Conservation (phyloP, 208 protist genomes). For the Novymonas esmeraldas region DNA sequence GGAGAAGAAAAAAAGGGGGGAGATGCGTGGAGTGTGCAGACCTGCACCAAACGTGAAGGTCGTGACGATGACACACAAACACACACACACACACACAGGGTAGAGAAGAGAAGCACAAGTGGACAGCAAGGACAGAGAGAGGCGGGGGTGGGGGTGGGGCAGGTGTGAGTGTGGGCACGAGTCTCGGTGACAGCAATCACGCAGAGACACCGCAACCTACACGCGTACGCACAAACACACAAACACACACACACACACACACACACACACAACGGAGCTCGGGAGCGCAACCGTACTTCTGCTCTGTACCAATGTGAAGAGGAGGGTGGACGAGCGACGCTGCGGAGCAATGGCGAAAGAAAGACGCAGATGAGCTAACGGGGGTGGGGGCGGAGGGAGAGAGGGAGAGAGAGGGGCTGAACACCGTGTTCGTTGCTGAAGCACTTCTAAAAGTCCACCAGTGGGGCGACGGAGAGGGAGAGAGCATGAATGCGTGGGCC, state of each 20-base stretch:
- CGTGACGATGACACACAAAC: no score
- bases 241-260: no score
- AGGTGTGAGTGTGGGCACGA: not conserved
- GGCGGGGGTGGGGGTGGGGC: no score
- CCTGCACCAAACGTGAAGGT: no score
- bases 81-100: no score
- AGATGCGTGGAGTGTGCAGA: not conserved
- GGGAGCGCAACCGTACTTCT: no score
- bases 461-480: no score
- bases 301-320: not conserved
- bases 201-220: not conserved
- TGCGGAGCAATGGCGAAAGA: not conserved
- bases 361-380: not conserved
- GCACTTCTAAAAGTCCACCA: no score
- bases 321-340: not conserved
- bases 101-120: no score
- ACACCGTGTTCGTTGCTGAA: not conserved
- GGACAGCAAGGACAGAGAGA: no score
- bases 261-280: no score
- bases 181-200: constrained; percentile 7
- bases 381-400: not conserved
- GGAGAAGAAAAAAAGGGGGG: not conserved
- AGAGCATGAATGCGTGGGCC: no score
- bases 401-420: not conserved
- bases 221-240: not conserved